Conservation (phyloP, 495 filamentous ascomycete genomes). For the Penicillium paxilli region DNA sequence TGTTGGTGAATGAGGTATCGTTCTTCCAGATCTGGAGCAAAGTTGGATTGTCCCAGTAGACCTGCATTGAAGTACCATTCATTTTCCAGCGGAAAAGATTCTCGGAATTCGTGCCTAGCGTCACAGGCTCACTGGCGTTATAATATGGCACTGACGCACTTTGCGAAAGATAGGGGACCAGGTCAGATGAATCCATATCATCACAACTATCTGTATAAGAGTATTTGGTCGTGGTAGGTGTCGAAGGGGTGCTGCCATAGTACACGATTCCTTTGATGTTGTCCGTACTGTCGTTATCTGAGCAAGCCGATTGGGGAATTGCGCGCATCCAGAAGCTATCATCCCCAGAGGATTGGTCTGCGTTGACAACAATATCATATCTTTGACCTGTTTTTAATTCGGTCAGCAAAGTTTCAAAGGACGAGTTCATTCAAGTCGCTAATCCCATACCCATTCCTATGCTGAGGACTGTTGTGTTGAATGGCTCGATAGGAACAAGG, state of each 20-base stretch:
- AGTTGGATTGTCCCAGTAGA: slow-evolving; percentile 21
- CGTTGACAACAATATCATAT: slow-evolving; percentile 68
- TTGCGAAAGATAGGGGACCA: slow-evolving; percentile 10
- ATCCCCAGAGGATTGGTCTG: slow-evolving; percentile 39
- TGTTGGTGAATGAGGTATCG: slow-evolving; percentile 2
- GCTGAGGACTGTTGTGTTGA: slow-evolving; percentile 40
- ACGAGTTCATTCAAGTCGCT: too few relatives aligned
- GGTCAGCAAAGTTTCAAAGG: too few relatives aligned
- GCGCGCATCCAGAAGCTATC: slow-evolving; percentile 67
- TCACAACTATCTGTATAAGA: slow-evolving; percentile 8
- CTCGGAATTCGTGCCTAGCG: slow-evolving; percentile 1
- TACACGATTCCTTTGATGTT: slow-evolving; percentile 59
- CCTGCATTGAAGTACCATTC: slow-evolving; percentile 17
- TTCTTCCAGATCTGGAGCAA: slow-evolving; percentile 19
- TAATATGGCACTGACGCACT: slow-evolving; percentile 5
- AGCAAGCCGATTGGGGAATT: slow-evolving; percentile 52
- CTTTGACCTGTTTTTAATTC: slow-evolving; percentile 51
- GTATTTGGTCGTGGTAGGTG: slow-evolving; percentile 6
- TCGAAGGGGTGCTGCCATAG: slow-evolving; percentile 42
- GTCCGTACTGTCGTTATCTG: slow-evolving; percentile 38
- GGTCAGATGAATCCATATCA: slow-evolving; percentile 2
- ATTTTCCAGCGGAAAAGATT: slow-evolving; percentile 23
- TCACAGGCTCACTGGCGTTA: slow-evolving; percentile 6
- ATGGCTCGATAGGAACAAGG: slow-evolving; percentile 51
- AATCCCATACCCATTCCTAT: slow-evolving; percentile 55